Evolutionary conservation across 345 rosid genomes (phyloP).

Genomic region (Erodium maritimum): DNA sequence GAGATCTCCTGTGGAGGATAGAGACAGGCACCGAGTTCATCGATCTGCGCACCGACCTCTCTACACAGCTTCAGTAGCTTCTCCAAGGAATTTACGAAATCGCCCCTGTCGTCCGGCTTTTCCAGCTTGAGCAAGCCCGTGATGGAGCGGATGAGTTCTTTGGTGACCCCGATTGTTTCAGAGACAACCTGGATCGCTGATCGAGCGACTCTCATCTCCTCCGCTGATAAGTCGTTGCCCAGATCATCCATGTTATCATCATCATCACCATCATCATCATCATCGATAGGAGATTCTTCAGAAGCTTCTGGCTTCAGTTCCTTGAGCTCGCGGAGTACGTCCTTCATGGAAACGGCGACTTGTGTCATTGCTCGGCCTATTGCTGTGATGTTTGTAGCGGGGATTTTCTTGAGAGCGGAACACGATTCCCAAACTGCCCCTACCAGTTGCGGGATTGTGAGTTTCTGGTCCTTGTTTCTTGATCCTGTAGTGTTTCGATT

Average conservation of each 20-base stretch:
- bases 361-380: conserved; percentile 77
- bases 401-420: conserved; percentile 64
- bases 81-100: conserved; percentile 61
- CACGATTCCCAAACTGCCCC: conserved; percentile 93
- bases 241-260: conserved; percentile 36
- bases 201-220: conserved; percentile 79
- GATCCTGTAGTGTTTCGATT: conserved; percentile 34
- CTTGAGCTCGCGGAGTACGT: conserved; percentile 91
- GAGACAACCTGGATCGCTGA: conserved; percentile 47
- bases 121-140: conserved; percentile 61
- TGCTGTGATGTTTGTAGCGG: conserved; percentile 60
- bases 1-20: conserved; percentile 75
- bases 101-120: conserved; percentile 31
- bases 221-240: conserved; percentile 62
- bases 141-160: conserved; percentile 71
- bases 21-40: conserved; percentile 76
- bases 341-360: conserved; percentile 79
- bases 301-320: conserved; percentile 64
- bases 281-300: conserved; percentile 28
- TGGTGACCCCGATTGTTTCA: conserved; percentile 36
- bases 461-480: conserved; percentile 27
- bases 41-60: conserved; percentile 51
- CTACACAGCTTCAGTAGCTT: conserved; percentile 51
- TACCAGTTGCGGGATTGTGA: conserved; percentile 41
- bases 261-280: conserved; percentile 11